Evolutionary conservation across 2,329 filamentous ascomycete species (phyloP).

Genomic region (Paecilomyces variotii): DNA sequence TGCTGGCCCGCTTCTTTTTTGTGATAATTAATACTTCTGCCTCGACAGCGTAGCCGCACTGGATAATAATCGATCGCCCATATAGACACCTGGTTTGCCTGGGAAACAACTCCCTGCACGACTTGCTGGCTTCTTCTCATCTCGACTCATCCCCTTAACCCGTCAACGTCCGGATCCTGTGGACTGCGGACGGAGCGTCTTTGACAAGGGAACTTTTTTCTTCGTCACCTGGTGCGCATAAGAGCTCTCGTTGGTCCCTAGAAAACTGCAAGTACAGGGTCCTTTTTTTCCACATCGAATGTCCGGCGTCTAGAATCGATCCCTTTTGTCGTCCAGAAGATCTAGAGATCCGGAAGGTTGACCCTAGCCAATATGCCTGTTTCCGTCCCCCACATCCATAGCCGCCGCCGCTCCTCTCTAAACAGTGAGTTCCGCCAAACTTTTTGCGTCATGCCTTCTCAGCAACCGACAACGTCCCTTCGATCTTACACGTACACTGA

Average conservation of each 20-base stretch:
- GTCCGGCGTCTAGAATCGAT: not conserved
- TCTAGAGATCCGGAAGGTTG: not conserved
- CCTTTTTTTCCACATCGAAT: not conserved
- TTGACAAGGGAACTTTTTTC: not conserved
- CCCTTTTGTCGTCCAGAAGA: not conserved
- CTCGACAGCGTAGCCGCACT: not conserved
- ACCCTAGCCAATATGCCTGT: slow-evolving; percentile 18
- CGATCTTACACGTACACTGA: not conserved
- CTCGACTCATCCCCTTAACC: not conserved
- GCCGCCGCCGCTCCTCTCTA: slow-evolving; percentile 28
- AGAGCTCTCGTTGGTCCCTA: not conserved
- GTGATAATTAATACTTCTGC: not conserved
- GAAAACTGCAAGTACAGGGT: not conserved
- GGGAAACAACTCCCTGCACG: not conserved
- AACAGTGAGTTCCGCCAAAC: slow-evolving; percentile 23
- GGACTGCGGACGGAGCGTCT: not conserved
- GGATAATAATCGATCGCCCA: not conserved
- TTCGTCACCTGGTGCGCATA: not conserved
- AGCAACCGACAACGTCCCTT: not conserved
- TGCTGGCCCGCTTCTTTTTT: not conserved
- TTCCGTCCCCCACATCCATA: slow-evolving; percentile 24
- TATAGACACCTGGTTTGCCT: not conserved
- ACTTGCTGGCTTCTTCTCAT: not conserved
- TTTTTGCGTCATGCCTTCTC: not conserved
- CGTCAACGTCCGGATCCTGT: not conserved